A percentile compares a stretch with the other conserved stretches of the same genome.
phyloP scores from a whole-genome alignment of 768 basidiomycete species.

The Mycena haematopus region DNA sequence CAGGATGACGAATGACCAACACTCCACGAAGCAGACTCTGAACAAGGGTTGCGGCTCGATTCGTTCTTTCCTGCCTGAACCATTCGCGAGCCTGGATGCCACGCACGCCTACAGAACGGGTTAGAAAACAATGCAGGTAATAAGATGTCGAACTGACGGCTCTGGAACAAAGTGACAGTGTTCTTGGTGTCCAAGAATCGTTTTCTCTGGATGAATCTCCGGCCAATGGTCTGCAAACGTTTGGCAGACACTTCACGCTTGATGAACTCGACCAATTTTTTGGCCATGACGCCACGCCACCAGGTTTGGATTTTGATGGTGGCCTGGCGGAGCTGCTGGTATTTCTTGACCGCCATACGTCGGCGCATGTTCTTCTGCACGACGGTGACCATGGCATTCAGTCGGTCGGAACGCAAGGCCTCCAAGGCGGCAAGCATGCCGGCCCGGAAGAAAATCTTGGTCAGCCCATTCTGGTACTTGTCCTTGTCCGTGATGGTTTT shows the following conservation, averaged over 20 bases:
- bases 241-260: slow-evolving; percentile 77
- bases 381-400: slow-evolving; percentile 91
- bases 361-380: slow-evolving; percentile 98
- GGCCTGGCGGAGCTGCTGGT: slow-evolving; percentile 69
- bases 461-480: slow-evolving; percentile 96
- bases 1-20: slow-evolving; percentile 54
- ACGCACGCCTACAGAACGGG: slow-evolving; percentile 62
- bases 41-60: slow-evolving; percentile 70
- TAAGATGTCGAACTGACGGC: slow-evolving; percentile 63
- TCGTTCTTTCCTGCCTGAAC: slow-evolving; percentile 61
- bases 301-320: slow-evolving; percentile 91
- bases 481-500: slow-evolving; percentile 91
- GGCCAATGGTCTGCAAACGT: slow-evolving; percentile 73
- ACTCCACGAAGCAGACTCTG: slow-evolving; percentile 89
- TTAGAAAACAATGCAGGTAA: neutral
- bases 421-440: slow-evolving; percentile 98
- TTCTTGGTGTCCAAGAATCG: slow-evolving; percentile 67
- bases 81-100: slow-evolving; percentile 71
- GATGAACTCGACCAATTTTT: slow-evolving; percentile 69
- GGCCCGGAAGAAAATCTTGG: slow-evolving; percentile 99
- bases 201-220: slow-evolving; percentile 78
- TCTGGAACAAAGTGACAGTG: slow-evolving; percentile 78
- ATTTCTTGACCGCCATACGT: slow-evolving; percentile 82
- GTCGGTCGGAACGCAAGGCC: slow-evolving; percentile 83
- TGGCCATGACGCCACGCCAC: slow-evolving; percentile 91